A percentile compares a stretch with the other conserved stretches of the same genome.
These are phyloP conservation scores for Moesziomyces globuligerus DNA, from an alignment of 1,284 basidiomycete species.

Conservation along the genomic window DNA sequence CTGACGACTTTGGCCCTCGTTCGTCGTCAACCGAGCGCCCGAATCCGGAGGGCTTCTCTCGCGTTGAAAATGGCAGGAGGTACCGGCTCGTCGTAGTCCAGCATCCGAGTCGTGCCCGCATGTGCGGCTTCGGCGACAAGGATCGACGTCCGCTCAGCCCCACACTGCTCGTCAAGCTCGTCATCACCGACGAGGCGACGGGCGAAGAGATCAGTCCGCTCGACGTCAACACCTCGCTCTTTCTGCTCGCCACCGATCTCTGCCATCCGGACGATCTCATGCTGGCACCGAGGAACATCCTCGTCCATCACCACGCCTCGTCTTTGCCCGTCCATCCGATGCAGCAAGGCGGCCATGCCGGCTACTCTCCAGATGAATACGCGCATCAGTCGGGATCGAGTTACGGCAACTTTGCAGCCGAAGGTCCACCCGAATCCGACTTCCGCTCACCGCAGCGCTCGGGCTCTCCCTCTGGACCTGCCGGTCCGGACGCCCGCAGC, in stretches of 20 bases:
- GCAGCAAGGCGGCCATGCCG: slow-evolving; percentile 18
- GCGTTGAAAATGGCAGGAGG: slow-evolving; percentile 38
- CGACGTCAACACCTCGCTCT: slow-evolving; percentile 60
- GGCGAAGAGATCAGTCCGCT: slow-evolving; percentile 51
- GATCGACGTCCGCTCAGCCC: slow-evolving; percentile 61
- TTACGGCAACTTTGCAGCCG: slow-evolving; percentile 19
- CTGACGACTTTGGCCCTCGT: slow-evolving; percentile 26
- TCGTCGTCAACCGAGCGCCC: slow-evolving; percentile 18
- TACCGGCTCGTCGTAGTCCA: slow-evolving; percentile 58
- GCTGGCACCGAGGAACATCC: slow-evolving; percentile 51
- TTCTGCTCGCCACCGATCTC: slow-evolving; percentile 59
- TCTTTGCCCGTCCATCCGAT: slow-evolving; percentile 33
- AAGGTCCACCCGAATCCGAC: slow-evolving; percentile 6
- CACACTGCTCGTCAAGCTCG: slow-evolving; percentile 57
- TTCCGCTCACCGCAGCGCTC: slow-evolving; percentile 18
- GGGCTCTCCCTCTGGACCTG: slow-evolving; percentile 10
- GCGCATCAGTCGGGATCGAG: slow-evolving; percentile 14
- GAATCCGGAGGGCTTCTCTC: slow-evolving; percentile 32
- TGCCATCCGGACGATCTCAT: slow-evolving; percentile 58
- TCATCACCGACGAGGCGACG: slow-evolving; percentile 54
- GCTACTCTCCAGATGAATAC: slow-evolving; percentile 15
- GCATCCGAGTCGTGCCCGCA: slow-evolving; percentile 55
- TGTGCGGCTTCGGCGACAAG: slow-evolving; percentile 64
- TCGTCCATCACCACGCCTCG: slow-evolving; percentile 54
- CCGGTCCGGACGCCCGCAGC: neutral